A percentile compares a stretch with the other conserved stretches of the same genome.
Conservation (phyloP, 441 rosid species). For the Rhodomyrtus psidioides region DNA sequence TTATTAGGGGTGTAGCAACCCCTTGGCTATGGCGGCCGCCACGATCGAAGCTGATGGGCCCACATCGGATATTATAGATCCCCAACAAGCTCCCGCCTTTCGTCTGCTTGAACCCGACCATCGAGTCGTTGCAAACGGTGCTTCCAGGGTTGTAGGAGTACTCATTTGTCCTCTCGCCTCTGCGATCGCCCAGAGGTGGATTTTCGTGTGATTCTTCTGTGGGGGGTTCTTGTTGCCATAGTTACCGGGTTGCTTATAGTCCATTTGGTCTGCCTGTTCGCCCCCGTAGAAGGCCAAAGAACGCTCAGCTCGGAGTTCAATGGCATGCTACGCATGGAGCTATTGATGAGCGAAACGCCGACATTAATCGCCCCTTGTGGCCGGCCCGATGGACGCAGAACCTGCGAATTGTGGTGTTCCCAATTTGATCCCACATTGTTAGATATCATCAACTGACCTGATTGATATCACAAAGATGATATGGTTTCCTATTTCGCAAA, state of each 20-base stretch:
- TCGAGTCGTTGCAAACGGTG: slow-evolving; percentile 2
- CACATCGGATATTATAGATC: slow-evolving; percentile 54
- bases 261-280: slow-evolving; percentile 7
- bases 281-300: slow-evolving; percentile 10
- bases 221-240: background rate
- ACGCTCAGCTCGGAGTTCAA: slow-evolving; percentile 41
- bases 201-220: background rate
- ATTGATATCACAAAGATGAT: background rate
- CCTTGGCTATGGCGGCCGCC: slow-evolving; percentile 88
- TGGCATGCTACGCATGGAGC: slow-evolving; percentile 75
- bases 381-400: slow-evolving; percentile 82
- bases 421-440: background rate
- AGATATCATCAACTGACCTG: background rate
- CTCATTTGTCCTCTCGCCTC: slow-evolving; percentile 47
- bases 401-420: slow-evolving; percentile 17
- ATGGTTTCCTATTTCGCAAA: background rate
- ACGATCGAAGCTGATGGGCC: slow-evolving; percentile 95
- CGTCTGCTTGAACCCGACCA: slow-evolving; percentile 5
- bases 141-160: slow-evolving; percentile 1
- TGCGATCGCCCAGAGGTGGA: slow-evolving; percentile 41
- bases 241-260: background rate
- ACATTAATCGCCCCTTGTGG: slow-evolving; percentile 79
- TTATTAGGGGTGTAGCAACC: slow-evolving; percentile 33
- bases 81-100: slow-evolving; percentile 43
- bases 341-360: slow-evolving; percentile 64